Percentiles rank a stretch among this genome's conserved stretches.
These are phyloP conservation scores for Fusarium sp. DNA, from an alignment of 2,329 filamentous ascomycete genomes.

Conservation along the genomic window DNA sequence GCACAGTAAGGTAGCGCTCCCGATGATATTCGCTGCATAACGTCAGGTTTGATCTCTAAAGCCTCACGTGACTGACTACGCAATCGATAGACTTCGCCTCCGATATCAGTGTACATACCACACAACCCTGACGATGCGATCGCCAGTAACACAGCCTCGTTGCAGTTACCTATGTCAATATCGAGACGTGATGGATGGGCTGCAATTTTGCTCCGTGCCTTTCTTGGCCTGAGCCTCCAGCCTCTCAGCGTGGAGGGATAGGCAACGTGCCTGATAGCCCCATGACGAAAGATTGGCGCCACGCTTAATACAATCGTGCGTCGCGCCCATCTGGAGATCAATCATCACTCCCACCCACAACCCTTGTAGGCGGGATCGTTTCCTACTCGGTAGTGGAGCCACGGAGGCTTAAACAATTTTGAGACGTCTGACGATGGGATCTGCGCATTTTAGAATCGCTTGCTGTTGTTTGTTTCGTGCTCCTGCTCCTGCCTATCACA, in stretches of 20 bases:
- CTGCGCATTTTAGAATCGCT: neutral
- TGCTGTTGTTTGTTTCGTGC: neutral
- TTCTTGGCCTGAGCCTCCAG: conserved; percentile 7
- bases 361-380: conserved; percentile 15
- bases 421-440: conserved; percentile 17
- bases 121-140: neutral
- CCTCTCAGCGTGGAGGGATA: conserved; percentile 29
- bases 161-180: neutral
- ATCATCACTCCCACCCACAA: conserved; percentile 4
- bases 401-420: conserved; percentile 2
- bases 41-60: neutral
- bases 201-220: conserved; percentile 3
- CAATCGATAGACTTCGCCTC: conserved; percentile 12
- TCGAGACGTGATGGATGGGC: conserved; percentile 7
- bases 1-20: neutral
- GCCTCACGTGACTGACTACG: conserved; percentile 15
- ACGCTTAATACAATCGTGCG: conserved; percentile 23
- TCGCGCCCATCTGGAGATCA: conserved; percentile 9
- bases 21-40: neutral
- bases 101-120: neutral
- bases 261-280: conserved; percentile 30
- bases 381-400: neutral
- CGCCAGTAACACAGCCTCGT: conserved; percentile 9
- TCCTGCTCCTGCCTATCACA: neutral
- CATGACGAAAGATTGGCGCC: conserved; percentile 34